Evolutionary conservation across 2,329 filamentous ascomycete genomes (phyloP).

Genomic region (Colletotrichum brevisporum): DNA sequence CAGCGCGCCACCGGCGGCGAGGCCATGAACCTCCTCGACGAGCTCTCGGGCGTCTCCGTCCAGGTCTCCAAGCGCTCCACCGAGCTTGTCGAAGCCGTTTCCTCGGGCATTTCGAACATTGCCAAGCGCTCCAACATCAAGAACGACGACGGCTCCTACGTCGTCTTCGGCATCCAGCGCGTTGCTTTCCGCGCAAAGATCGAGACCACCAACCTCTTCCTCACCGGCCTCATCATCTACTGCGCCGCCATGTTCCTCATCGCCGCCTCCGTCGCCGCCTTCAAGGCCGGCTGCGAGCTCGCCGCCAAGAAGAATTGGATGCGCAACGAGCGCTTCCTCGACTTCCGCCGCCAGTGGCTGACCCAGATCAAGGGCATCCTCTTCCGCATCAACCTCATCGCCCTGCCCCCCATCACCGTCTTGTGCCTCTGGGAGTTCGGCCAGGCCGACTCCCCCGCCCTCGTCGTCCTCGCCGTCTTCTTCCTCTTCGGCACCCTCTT

Average conservation of each 20-base stretch:
- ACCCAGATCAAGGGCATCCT: constrained; percentile 94
- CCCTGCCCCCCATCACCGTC: constrained; percentile 91
- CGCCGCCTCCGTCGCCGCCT: constrained; percentile 78
- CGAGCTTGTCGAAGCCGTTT: constrained; percentile 55
- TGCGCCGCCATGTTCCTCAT: constrained; percentile 76
- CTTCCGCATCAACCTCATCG: constrained; percentile 90
- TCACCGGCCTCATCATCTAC: constrained; percentile 93
- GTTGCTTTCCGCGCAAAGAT: constrained; percentile 89
- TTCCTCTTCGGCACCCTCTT: constrained; percentile 86
- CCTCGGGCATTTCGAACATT: constrained; percentile 62
- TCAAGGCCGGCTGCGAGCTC: constrained; percentile 86
- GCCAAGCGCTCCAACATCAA: constrained; percentile 69
- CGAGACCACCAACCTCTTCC: constrained; percentile 92
- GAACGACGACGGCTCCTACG: constrained; percentile 67
- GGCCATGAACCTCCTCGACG: constrained; percentile 83
- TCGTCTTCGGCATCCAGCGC: constrained; percentile 87
- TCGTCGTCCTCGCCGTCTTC: constrained; percentile 89
- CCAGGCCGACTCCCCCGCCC: constrained; percentile 84
- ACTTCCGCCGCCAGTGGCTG: constrained; percentile 95
- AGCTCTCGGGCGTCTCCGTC: constrained; percentile 81
- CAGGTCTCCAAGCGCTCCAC: constrained; percentile 78
- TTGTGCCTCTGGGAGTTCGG: constrained; percentile 96
- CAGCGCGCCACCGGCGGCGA: constrained; percentile 92
- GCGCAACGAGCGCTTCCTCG: constrained; percentile 87
- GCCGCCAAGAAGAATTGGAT: constrained; percentile 83